These are phyloP conservation scores for Cercophora scortea DNA, from an alignment of 495 filamentous ascomycete genomes.

Conservation along the genomic window DNA sequence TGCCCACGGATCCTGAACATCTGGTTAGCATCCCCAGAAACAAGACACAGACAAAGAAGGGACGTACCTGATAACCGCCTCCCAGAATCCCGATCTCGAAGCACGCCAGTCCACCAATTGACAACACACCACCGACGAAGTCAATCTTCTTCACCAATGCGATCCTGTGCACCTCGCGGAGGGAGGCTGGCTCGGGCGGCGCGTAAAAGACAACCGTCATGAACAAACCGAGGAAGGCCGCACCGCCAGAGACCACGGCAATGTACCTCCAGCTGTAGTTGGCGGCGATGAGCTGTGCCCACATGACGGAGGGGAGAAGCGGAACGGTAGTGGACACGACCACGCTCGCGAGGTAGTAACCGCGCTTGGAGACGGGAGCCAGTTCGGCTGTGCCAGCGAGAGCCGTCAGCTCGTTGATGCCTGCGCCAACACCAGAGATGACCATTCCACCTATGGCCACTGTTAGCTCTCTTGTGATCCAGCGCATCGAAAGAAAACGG, in stretches of 20 bases:
- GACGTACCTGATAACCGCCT: conserved; percentile 52
- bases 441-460: conserved; percentile 17
- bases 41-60: not conserved
- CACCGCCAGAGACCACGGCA: conserved; percentile 51
- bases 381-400: conserved; percentile 54
- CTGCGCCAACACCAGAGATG: conserved; percentile 1
- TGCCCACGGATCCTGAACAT: conserved; percentile 24
- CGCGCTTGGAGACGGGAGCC: conserved; percentile 58
- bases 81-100: conserved; percentile 63
- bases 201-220: conserved; percentile 58
- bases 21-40: not conserved
- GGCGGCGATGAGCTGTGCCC: conserved; percentile 59
- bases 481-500: not conserved
- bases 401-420: conserved; percentile 23
- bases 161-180: conserved; percentile 35
- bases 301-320: conserved; percentile 61
- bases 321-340: conserved; percentile 63
- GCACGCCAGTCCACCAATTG: conserved; percentile 53
- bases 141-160: conserved; percentile 54
- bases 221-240: conserved; percentile 54
- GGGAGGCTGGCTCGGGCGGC: conserved; percentile 53
- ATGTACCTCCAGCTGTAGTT: conserved; percentile 57
- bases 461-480: conserved; percentile 1
- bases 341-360: conserved; percentile 54
- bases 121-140: conserved; percentile 59